These are phyloP conservation scores for Brasilioporus rufonigricans DNA, from an alignment of 768 basidiomycete genomes.

Conservation along the genomic window DNA sequence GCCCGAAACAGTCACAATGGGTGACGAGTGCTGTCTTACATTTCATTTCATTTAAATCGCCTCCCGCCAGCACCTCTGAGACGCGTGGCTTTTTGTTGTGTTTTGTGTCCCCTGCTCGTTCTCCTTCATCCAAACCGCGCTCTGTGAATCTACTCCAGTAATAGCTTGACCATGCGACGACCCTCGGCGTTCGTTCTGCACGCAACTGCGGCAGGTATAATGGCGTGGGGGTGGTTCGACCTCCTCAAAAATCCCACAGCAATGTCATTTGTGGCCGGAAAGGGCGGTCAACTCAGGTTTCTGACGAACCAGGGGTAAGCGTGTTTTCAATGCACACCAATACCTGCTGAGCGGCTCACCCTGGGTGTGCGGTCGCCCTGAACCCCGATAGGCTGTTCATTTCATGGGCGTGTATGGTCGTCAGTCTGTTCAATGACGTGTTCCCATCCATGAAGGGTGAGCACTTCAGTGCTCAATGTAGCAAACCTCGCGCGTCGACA, in stretches of 20 bases:
- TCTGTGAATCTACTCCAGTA: background rate
- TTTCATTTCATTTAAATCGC: background rate
- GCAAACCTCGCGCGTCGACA: background rate
- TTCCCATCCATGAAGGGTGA: constrained; percentile 37
- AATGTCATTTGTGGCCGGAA: constrained; percentile 38
- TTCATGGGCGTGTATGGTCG: constrained; percentile 41
- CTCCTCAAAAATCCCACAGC: constrained; percentile 19
- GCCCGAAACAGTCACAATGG: background rate
- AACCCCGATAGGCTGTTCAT: constrained; percentile 23
- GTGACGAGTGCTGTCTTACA: background rate
- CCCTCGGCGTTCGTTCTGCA: constrained; percentile 30
- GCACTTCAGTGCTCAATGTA: constrained; percentile 9
- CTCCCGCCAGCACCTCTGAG: too few species aligned
- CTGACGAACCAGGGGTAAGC: constrained; percentile 72
- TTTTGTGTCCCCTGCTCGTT: background rate
- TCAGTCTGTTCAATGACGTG: constrained; percentile 40
- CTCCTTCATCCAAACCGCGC: background rate
- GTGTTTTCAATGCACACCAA: background rate
- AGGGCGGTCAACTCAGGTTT: constrained; percentile 68
- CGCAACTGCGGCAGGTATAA: constrained; percentile 27
- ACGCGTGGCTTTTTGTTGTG: too few species aligned
- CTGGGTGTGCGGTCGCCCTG: background rate
- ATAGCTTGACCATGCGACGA: constrained; percentile 10
- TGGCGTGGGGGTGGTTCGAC: constrained; percentile 37
- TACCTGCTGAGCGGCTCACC: background rate